Conservation (phyloP, 495 filamentous ascomycete genomes). For the Oidiodendron maius region DNA sequence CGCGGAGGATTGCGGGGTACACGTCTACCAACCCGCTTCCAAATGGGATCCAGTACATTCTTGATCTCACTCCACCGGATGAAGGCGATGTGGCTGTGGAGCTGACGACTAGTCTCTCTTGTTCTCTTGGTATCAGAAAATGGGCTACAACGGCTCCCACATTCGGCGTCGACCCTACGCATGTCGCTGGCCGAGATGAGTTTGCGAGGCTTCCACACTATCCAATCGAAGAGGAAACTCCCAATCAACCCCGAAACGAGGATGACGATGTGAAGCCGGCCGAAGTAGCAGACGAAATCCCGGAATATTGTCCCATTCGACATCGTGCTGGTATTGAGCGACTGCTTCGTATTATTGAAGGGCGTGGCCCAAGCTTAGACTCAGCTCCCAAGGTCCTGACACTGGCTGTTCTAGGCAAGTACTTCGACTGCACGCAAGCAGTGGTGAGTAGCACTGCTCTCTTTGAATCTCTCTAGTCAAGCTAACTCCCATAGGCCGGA, state of each 20-base stretch:
- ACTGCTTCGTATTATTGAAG: slow-evolving; percentile 37
- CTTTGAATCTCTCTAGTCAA: not conserved
- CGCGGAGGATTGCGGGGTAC: slow-evolving; percentile 12
- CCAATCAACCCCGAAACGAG: not conserved
- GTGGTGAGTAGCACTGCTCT: slow-evolving; percentile 11
- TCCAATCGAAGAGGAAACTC: not conserved
- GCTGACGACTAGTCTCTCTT: slow-evolving; percentile 41
- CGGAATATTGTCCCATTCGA: slow-evolving; percentile 41
- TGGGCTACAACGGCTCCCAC: slow-evolving; percentile 29
- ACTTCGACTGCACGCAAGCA: slow-evolving; percentile 32
- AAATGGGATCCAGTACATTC: slow-evolving; percentile 36
- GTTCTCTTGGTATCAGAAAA: slow-evolving; percentile 36
- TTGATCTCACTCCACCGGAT: slow-evolving; percentile 45
- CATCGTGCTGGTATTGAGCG: slow-evolving; percentile 44
- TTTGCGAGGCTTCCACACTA: not conserved
- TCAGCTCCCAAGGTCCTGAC: slow-evolving; percentile 51
- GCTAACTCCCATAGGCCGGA: slow-evolving; percentile 10
- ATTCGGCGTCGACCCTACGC: slow-evolving; percentile 22
- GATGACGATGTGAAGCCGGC: not conserved
- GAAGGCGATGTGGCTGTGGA: slow-evolving; percentile 48
- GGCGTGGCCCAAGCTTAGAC: slow-evolving; percentile 32
- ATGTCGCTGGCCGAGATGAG: slow-evolving; percentile 12
- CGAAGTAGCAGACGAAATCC: slow-evolving; percentile 1
- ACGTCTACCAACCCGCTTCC: slow-evolving; percentile 9
- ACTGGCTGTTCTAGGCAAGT: slow-evolving; percentile 41